Percentiles rank a stretch among this genome's conserved stretches.
Evolutionary conservation across 371 early-diverging fungal genomes (phyloP).

Genomic region (Phascolomyces articulosus): DNA sequence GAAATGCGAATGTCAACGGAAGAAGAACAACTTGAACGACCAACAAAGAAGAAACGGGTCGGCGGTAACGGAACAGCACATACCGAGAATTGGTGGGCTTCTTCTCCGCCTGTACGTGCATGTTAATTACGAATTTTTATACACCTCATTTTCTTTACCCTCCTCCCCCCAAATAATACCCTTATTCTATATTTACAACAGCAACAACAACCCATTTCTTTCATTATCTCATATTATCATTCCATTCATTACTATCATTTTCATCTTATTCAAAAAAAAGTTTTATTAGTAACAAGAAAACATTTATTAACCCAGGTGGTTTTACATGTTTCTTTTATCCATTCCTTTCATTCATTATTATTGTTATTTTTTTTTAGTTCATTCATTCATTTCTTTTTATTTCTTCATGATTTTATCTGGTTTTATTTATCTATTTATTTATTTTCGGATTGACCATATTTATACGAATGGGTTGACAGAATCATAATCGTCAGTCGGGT

Average conservation of each 20-base stretch:
- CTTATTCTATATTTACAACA: too few species aligned
- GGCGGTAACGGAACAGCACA: too few species aligned
- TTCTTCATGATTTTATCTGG: background rate
- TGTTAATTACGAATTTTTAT: background rate
- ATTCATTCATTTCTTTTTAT: background rate
- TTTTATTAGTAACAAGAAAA: background rate
- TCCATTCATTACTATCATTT: background rate
- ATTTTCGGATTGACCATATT: background rate
- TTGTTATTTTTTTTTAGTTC: background rate
- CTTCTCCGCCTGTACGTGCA: conserved; percentile 14
- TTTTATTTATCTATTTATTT: background rate
- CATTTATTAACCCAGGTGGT: background rate
- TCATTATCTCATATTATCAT: background rate
- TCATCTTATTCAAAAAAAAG: background rate
- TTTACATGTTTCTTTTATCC: too few species aligned
- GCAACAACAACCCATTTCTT: too few species aligned
- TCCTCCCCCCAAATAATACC: too few species aligned
- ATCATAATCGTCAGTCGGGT: background rate
- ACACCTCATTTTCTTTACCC: too few species aligned
- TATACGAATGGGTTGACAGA: background rate
- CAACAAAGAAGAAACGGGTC: conserved; percentile 5
- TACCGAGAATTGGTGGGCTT: conserved; percentile 24
- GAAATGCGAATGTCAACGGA: conserved; percentile 13
- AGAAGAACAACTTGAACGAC: background rate
- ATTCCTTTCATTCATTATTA: background rate